Evolutionary conservation across 768 basidiomycete species (phyloP).

Genomic region (Panaeolus cyanescens): DNA sequence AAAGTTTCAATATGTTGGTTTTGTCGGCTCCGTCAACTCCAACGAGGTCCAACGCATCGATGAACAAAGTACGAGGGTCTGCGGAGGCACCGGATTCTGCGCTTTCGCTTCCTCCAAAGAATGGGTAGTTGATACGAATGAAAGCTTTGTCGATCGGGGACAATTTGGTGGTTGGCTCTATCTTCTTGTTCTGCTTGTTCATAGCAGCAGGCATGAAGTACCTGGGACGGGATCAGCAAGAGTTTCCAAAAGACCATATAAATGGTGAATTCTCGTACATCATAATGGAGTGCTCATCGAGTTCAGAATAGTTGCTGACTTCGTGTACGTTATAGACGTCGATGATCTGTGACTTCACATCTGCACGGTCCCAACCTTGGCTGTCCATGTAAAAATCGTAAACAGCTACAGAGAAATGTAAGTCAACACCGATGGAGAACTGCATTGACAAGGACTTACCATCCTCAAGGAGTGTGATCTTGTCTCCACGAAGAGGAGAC

Average conservation of each 20-base stretch:
- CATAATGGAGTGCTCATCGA: conserved; percentile 19
- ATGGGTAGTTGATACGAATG: conserved; percentile 18
- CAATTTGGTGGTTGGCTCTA: conserved; percentile 15
- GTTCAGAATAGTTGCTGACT: conserved; percentile 13
- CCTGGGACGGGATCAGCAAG: conserved; percentile 7
- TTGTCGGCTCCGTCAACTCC: conserved; percentile 4
- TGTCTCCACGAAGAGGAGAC: conserved; percentile 5
- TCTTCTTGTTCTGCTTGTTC: conserved; percentile 9
- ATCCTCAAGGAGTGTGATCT: conserved; percentile 9
- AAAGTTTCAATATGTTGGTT: conserved; percentile 2
- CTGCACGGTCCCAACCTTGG: conserved; percentile 12
- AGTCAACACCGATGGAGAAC: neutral
- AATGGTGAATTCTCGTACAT: conserved; percentile 8
- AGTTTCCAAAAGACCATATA: neutral
- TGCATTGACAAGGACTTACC: conserved; percentile 1
- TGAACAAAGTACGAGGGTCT: conserved; percentile 2
- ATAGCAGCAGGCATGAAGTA: conserved; percentile 19
- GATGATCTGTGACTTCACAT: conserved; percentile 13
- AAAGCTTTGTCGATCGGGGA: conserved; percentile 18
- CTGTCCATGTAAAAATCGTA: conserved; percentile 9
- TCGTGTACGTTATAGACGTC: conserved; percentile 11
- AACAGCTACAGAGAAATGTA: conserved; percentile 4
- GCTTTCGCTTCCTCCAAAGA: neutral
- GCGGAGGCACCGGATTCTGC: neutral
- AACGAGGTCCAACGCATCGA: conserved; percentile 4